A percentile compares a stretch with the other conserved stretches of the same genome.
These are phyloP conservation scores for Meira miltonrushii DNA, from an alignment of 1,284 basidiomycete genomes.

Conservation along the genomic window DNA sequence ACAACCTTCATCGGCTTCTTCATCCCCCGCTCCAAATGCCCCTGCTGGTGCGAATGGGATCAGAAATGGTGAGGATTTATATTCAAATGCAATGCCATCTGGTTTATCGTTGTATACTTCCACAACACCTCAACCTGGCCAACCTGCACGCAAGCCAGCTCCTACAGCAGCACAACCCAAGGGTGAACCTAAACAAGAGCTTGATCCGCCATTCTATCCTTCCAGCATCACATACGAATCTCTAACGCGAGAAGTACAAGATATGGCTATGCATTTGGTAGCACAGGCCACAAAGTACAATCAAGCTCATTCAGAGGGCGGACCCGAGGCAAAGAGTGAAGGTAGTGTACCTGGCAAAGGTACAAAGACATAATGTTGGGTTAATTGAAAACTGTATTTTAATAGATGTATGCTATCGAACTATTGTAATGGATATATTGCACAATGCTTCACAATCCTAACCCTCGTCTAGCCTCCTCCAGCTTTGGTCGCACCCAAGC, in stretches of 20 bases:
- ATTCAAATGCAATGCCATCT: not conserved
- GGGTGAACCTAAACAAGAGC: not conserved
- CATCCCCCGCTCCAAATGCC: not conserved
- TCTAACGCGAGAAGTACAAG: constrained; percentile 5
- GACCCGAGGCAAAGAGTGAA: too few species aligned
- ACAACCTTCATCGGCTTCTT: not conserved
- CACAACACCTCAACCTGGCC: not conserved
- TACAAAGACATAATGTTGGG: too few species aligned
- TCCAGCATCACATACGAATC: constrained; percentile 6
- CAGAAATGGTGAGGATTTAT: not conserved
- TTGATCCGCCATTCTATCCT: constrained; percentile 2
- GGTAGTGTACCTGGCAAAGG: too few species aligned
- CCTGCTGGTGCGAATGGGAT: too few species aligned
- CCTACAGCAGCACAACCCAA: not conserved
- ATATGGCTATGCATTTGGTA: constrained; percentile 10
- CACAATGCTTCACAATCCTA: constrained; percentile 7
- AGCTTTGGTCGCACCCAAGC: constrained; percentile 46
- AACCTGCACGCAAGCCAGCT: not conserved
- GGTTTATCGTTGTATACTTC: constrained; percentile 9
- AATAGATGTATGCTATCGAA: too few species aligned
- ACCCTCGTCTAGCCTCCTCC: constrained; percentile 35
- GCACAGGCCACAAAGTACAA: constrained; percentile 6
- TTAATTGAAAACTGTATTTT: too few species aligned
- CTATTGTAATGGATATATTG: not conserved
- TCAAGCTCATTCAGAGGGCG: too few species aligned